Evolutionary conservation across 257 asterid species (phyloP).

Genomic region (Solanum sejunctum): DNA sequence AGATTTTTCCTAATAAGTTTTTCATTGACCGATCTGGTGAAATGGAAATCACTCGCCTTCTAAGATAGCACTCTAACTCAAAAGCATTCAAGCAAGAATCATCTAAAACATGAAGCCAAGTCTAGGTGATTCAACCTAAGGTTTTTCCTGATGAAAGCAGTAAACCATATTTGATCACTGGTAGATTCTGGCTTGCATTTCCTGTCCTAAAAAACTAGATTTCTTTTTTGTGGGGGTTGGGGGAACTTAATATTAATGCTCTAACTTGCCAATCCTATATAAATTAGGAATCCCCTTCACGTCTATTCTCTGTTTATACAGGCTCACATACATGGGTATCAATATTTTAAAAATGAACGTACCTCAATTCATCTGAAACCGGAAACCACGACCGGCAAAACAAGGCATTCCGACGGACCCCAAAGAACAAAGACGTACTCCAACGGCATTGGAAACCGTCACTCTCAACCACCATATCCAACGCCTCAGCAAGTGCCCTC

Average conservation of each 20-base stretch:
- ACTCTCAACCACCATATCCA: conserved; percentile 38
- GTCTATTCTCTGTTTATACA: neutral
- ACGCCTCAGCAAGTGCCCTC: conserved; percentile 85
- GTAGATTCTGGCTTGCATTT: neutral
- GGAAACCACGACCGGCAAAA: conserved; percentile 97
- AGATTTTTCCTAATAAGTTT: neutral
- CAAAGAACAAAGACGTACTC: conserved; percentile 71
- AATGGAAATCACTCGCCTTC: neutral
- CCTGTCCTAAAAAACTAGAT: neutral
- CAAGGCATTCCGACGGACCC: conserved; percentile 64
- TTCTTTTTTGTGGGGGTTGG: no score
- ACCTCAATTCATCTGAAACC: conserved; percentile 58
- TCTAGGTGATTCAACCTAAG: neutral
- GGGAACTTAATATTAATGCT: neutral
- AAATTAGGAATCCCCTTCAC: neutral
- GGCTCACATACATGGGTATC: neutral
- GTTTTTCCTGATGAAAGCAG: neutral
- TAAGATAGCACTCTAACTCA: neutral
- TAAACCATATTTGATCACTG: neutral
- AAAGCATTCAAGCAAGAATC: neutral
- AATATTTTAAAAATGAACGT: neutral
- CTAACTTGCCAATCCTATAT: neutral
- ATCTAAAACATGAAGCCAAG: neutral
- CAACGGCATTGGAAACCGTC: conserved; percentile 30
- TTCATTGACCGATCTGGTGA: neutral